Evolutionary conservation across 73 alveolate genomes (phyloP).

Genomic region (Paramecium sonneborni): DNA sequence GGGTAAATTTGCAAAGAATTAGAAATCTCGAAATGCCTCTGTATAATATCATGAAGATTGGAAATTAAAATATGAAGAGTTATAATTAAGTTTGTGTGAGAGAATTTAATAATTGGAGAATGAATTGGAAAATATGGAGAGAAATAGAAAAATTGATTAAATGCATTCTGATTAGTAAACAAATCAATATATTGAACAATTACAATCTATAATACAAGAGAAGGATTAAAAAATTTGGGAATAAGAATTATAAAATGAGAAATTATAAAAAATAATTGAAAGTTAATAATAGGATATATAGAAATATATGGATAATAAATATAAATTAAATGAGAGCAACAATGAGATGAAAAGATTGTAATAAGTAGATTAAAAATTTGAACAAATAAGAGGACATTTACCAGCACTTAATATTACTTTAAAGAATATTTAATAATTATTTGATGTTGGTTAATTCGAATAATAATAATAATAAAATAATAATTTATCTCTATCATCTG

Average conservation of each 20-base stretch:
- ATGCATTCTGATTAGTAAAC: not conserved
- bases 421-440: not conserved
- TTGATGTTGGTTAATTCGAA: not conserved
- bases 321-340: not conserved
- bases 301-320: not conserved
- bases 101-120: not conserved
- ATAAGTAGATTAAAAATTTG: not conserved
- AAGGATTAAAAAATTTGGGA: not conserved
- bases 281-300: not conserved
- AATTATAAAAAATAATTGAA: not conserved
- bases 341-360: not conserved
- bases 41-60: not conserved
- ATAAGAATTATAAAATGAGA: not conserved
- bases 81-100: not conserved
- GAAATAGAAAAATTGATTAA: not conserved
- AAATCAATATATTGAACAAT: not conserved
- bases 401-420: not conserved
- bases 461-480: not conserved
- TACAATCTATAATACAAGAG: not conserved
- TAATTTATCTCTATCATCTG: constrained; percentile 24
- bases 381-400: not conserved
- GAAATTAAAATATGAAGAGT: not conserved
- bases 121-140: not conserved
- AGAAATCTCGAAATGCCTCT: not conserved
- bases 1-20: not conserved